Conservation (phyloP, 805 yeast genomes). For the Teunomyces pallodes region DNA sequence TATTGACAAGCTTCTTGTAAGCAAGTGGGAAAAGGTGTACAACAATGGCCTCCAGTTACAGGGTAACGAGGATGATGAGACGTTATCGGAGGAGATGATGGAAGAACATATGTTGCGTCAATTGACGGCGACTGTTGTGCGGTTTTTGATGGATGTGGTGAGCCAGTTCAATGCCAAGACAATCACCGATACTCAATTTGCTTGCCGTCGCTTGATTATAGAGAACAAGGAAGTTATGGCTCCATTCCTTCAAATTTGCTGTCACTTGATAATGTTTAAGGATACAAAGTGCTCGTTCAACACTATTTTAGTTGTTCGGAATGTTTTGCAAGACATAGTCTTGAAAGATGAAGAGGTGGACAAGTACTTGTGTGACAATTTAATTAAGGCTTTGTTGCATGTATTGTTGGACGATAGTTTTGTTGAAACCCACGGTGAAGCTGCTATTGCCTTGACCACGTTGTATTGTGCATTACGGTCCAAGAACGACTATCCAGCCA, state of each 20-base stretch:
- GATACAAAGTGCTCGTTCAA: constrained; percentile 93
- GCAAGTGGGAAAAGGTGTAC: constrained; percentile 71
- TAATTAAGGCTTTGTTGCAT: constrained; percentile 66
- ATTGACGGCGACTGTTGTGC: constrained; percentile 85
- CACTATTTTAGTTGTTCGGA: constrained; percentile 75
- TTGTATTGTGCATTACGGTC: constrained; percentile 71
- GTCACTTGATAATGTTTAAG: constrained; percentile 74
- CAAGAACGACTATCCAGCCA: constrained; percentile 67
- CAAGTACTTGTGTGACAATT: constrained; percentile 57
- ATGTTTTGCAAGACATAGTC: constrained; percentile 66
- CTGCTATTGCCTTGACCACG: constrained; percentile 82
- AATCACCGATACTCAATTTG: constrained; percentile 58
- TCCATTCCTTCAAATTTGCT: constrained; percentile 70
- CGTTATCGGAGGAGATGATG: constrained; percentile 95
- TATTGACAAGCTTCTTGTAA: constrained; percentile 69
- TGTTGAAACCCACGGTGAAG: constrained; percentile 86
- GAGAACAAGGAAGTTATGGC: constrained; percentile 66
- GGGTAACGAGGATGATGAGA: constrained; percentile 69
- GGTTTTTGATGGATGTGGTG: constrained; percentile 81
- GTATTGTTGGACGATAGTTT: constrained; percentile 74
- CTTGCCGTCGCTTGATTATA: constrained; percentile 64
- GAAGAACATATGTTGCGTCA: constrained; percentile 94
- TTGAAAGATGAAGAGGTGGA: constrained; percentile 75
- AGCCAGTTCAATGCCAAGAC: constrained; percentile 67
- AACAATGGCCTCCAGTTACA: constrained; percentile 54